Conservation (phyloP, 805 yeast species). For the Naumovozyma dairenensis region DNA sequence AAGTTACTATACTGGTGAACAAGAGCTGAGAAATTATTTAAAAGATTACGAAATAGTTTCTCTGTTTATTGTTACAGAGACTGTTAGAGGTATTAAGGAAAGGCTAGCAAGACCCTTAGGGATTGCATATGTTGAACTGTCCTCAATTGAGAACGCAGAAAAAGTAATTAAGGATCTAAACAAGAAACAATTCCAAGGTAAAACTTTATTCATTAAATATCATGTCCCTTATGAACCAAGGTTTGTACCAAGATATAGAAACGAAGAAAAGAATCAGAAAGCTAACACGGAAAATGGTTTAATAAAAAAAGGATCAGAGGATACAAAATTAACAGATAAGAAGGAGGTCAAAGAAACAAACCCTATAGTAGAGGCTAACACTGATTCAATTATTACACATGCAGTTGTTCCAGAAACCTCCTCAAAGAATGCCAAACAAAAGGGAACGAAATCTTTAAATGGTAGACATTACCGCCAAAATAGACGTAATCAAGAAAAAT, state of each 20-base stretch:
- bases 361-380: background rate
- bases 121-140: slow-evolving; percentile 76
- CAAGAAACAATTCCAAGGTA: slow-evolving; percentile 44
- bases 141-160: slow-evolving; percentile 50
- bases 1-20: slow-evolving; percentile 42
- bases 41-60: slow-evolving; percentile 34
- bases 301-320: too few relatives aligned
- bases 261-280: slow-evolving; percentile 1
- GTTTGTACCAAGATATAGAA: too few relatives aligned
- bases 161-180: slow-evolving; percentile 55
- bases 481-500: too few relatives aligned
- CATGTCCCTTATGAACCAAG: slow-evolving; percentile 36
- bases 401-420: background rate
- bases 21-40: slow-evolving; percentile 38
- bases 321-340: too few relatives aligned
- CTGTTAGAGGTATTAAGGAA: slow-evolving; percentile 37
- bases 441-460: background rate
- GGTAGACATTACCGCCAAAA: too few relatives aligned
- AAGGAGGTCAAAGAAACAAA: slow-evolving; percentile 1
- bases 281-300: too few relatives aligned
- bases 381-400: background rate
- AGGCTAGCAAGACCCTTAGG: slow-evolving; percentile 42
- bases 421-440: background rate
- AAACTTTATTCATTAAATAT: slow-evolving; percentile 32
- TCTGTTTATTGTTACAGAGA: slow-evolving; percentile 46